phyloP scores from a whole-genome alignment of 495 filamentous ascomycete genomes.

The Annulohypoxylon bovei region DNA sequence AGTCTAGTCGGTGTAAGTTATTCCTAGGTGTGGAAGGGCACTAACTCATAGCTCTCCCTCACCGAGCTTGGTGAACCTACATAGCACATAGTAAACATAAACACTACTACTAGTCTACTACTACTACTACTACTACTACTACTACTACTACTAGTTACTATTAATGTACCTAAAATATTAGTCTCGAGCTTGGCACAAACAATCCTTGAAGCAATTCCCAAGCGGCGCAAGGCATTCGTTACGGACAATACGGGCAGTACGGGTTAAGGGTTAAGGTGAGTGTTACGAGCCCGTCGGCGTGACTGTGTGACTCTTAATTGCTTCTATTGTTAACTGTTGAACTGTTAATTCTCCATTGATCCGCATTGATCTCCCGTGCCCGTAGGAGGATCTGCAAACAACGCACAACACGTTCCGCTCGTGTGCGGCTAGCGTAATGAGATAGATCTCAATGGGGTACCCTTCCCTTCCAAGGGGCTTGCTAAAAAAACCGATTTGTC shows the following conservation, averaged over 20 bases:
- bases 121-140: too few relatives aligned
- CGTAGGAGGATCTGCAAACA: slow-evolving; percentile 7
- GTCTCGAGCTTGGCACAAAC: slow-evolving; percentile 13
- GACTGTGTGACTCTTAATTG: slow-evolving; percentile 27
- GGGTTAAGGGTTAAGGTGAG: too few relatives aligned
- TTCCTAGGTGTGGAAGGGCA: not conserved
- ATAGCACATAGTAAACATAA: too few relatives aligned
- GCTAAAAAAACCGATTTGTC: slow-evolving; percentile 36
- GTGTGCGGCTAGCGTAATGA: slow-evolving; percentile 25
- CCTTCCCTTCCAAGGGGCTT: slow-evolving; percentile 1
- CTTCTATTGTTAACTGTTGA: not conserved
- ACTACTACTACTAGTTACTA: too few relatives aligned
- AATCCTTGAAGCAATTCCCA: slow-evolving; percentile 20
- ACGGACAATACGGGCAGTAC: too few relatives aligned
- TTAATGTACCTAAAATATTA: not conserved
- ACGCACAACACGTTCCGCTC: slow-evolving; percentile 21
- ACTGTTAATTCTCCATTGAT: not conserved
- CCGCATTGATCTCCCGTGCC: not conserved
- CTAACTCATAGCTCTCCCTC: slow-evolving; percentile 1
- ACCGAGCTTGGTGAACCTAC: slow-evolving; percentile 3
- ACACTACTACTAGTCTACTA: too few relatives aligned
- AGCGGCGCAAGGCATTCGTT: slow-evolving; percentile 31
- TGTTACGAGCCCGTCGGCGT: slow-evolving; percentile 10
- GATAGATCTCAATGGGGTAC: slow-evolving; percentile 37
- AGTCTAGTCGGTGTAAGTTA: not conserved